phyloP scores from a whole-genome alignment of 2,329 filamentous ascomycete genomes.

The Tolypocladium amazonense region DNA sequence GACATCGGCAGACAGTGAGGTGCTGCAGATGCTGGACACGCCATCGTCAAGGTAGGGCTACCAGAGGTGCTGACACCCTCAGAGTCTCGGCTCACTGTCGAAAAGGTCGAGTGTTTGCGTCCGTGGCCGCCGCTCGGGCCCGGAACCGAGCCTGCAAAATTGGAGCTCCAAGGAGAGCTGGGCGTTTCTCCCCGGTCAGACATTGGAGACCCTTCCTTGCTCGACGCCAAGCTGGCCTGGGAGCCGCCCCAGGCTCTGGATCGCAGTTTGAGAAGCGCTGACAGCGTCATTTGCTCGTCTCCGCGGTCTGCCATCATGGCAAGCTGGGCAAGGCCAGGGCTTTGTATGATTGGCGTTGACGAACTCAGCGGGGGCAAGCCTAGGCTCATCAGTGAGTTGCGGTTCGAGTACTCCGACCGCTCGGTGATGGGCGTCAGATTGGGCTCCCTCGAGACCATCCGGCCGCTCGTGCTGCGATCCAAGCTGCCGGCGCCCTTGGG shows the following conservation, averaged over 20 bases:
- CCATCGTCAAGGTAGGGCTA: conserved; percentile 40
- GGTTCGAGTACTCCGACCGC: conserved; percentile 87
- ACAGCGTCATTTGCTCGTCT: conserved; percentile 63
- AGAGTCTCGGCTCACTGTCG: conserved; percentile 36
- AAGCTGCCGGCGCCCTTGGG: conserved; percentile 47
- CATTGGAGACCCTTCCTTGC: conserved; percentile 38
- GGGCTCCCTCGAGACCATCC: conserved; percentile 68
- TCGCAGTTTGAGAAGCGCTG: conserved; percentile 61
- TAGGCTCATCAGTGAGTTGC: conserved; percentile 79
- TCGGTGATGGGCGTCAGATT: conserved; percentile 95
- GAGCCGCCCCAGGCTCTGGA: conserved; percentile 74
- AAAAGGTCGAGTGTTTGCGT: conserved; percentile 40
- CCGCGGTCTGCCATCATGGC: conserved; percentile 49
- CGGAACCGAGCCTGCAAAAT: conserved; percentile 1
- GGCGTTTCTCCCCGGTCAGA: conserved; percentile 38
- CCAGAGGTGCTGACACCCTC: conserved; percentile 34
- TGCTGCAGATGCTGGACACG: conserved; percentile 18
- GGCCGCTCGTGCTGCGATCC: conserved; percentile 62
- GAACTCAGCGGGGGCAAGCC: conserved; percentile 29
- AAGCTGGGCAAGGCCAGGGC: conserved; percentile 68
- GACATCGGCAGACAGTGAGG: conserved; percentile 11
- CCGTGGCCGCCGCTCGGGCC: conserved; percentile 17
- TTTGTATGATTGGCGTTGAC: conserved; percentile 40
- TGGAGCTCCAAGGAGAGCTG: conserved; percentile 26
- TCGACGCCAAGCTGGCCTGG: conserved; percentile 56